Evolutionary conservation across 2,329 filamentous ascomycete genomes (phyloP).

Genomic region (Calonectria multiphialidica): DNA sequence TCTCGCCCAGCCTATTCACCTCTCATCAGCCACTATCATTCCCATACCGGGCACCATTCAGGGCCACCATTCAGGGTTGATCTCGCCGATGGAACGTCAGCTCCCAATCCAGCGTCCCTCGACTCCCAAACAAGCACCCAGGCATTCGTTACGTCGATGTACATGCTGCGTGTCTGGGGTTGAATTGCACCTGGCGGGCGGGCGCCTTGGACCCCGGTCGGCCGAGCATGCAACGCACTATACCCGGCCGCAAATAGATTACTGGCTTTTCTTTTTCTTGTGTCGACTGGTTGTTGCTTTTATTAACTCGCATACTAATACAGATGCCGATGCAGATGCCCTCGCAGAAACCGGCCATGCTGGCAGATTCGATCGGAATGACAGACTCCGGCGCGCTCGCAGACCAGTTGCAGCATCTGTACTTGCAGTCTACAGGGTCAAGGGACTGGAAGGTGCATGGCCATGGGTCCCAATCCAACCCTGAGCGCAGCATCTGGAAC

Average conservation of each 20-base stretch:
- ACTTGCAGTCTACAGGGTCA: slow-evolving; percentile 12
- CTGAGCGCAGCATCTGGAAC: background rate
- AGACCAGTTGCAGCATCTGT: slow-evolving; percentile 12
- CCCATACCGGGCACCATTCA: background rate
- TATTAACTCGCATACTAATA: slow-evolving; percentile 1
- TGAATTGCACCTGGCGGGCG: background rate
- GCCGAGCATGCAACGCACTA: slow-evolving; percentile 1
- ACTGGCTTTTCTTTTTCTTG: background rate
- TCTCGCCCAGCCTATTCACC: slow-evolving; percentile 4
- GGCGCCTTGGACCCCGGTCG: slow-evolving; percentile 18
- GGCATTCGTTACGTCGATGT: background rate
- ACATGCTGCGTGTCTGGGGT: background rate
- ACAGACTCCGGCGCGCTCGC: slow-evolving; percentile 2
- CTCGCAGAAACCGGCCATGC: slow-evolving; percentile 1
- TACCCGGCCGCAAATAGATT: background rate
- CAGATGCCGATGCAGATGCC: background rate
- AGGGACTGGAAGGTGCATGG: slow-evolving; percentile 4
- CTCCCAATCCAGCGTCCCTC: slow-evolving; percentile 11
- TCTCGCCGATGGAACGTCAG: slow-evolving; percentile 13
- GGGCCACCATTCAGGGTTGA: slow-evolving; percentile 1
- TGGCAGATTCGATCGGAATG: slow-evolving; percentile 13
- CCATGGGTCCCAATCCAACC: slow-evolving; percentile 6
- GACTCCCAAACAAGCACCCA: background rate
- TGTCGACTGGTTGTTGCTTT: background rate
- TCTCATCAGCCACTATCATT: slow-evolving; percentile 1